Conservation (phyloP, 108 stramenopile genomes). For the Skeletonema grethae region DNA sequence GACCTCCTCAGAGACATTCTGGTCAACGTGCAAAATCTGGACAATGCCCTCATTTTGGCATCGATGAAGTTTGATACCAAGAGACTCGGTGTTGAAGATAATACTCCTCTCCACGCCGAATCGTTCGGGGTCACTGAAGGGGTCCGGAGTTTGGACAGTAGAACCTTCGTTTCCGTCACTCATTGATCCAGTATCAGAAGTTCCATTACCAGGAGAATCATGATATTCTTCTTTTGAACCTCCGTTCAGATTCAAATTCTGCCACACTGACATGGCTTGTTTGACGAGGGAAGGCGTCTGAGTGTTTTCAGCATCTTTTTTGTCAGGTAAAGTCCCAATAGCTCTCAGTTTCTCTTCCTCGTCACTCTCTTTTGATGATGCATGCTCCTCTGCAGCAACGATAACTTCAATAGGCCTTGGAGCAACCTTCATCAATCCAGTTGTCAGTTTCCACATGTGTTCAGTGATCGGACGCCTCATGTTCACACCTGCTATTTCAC, state of each 20-base stretch:
- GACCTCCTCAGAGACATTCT: conserved; percentile 48
- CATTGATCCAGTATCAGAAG: background rate
- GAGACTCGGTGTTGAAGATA: conserved; percentile 64
- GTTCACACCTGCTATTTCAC: conserved; percentile 85
- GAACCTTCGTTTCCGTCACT: conserved; percentile 2
- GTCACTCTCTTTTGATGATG: conserved; percentile 18
- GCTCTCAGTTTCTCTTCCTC: conserved; percentile 34
- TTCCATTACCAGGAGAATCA: background rate
- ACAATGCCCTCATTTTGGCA: conserved; percentile 78
- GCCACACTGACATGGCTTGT: conserved; percentile 6
- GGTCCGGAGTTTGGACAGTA: conserved; percentile 5
- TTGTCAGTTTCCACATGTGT: conserved; percentile 87
- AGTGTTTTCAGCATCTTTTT: background rate
- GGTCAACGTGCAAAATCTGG: conserved; percentile 64
- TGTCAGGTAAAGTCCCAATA: conserved; percentile 3
- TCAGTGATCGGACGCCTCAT: conserved; percentile 83
- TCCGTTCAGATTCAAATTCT: background rate
- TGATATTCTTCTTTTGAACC: background rate
- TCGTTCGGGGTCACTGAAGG: conserved; percentile 26
- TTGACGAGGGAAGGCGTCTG: background rate
- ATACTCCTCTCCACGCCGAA: conserved; percentile 71
- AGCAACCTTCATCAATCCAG: conserved; percentile 83
- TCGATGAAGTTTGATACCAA: conserved; percentile 86
- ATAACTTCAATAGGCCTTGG: conserved; percentile 73
- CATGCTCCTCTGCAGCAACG: conserved; percentile 62